Evolutionary conservation across 1,139 yeast genomes (phyloP).

Genomic region (Suhomyces chickasaworum): DNA sequence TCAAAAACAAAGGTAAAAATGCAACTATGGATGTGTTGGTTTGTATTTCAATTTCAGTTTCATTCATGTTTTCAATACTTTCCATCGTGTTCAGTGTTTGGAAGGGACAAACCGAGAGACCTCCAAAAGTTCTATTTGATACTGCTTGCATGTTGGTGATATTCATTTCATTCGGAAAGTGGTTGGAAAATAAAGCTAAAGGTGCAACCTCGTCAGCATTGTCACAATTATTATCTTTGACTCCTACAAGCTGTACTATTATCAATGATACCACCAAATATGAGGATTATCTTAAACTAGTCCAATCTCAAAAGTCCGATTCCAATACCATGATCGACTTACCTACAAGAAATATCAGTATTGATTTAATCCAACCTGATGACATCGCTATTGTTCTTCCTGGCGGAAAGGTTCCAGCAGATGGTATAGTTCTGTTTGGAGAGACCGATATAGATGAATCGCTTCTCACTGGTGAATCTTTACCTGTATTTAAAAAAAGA

Average conservation of each 20-base stretch:
- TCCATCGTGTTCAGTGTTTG: constrained; percentile 52
- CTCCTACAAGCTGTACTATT: constrained; percentile 77
- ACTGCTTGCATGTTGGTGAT: constrained; percentile 82
- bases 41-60: constrained; percentile 76
- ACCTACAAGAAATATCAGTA: constrained; percentile 45
- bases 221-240: constrained; percentile 72
- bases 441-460: constrained; percentile 86
- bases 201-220: constrained; percentile 92
- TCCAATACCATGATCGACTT: constrained; percentile 16
- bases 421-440: constrained; percentile 79
- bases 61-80: constrained; percentile 71
- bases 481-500: constrained; percentile 62
- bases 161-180: constrained; percentile 86
- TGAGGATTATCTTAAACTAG: constrained; percentile 22
- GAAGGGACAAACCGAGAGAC: constrained; percentile 36
- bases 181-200: constrained; percentile 88
- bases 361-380: constrained; percentile 74
- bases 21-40: constrained; percentile 98
- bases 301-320: constrained; percentile 6
- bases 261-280: constrained; percentile 44
- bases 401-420: constrained; percentile 90
- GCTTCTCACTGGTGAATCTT: constrained; percentile 84
- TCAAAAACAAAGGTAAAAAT: constrained; percentile 56
- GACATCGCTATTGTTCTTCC: constrained; percentile 82
- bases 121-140: constrained; percentile 81